Base-by-base conservation (phyloP, 1,139 yeast species). In the Yamadazyma songkhlaensis region DNA sequence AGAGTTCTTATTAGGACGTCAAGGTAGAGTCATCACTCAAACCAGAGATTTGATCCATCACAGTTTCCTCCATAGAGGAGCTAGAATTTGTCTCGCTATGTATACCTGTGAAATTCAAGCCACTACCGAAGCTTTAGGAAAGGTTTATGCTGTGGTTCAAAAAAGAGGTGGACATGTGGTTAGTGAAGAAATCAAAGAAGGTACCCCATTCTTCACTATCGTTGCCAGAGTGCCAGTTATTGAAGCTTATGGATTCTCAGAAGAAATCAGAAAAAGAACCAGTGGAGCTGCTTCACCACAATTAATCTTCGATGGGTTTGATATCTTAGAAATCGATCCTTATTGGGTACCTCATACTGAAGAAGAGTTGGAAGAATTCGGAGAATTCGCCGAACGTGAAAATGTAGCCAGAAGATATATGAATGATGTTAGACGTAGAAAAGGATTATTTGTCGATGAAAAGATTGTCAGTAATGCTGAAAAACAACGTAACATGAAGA, bases 341-440 rank as follows among this genome's bases (percentile, higher is more conserved):
- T 94, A 84, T 71, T 94, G 99, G 99, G 96, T 92, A 9, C 98
- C 99, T n/a, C 87, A 92, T 6, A 94, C 98, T 0, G 97, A 87
- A 51, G 97, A 89, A 58, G 98, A 94, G 57, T 64, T 92, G 35
- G 98, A 92, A 56, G 95, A 89, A 43, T 67, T 87, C 34, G 99
- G 98, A 22, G 96, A 88, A 47, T 76, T 79, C 49, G 96, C 97
- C 0, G 98, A 94, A 52, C 77, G 87, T 51, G 97, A 89, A 52
- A 92, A 92, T 54, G 70, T 89, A 42, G 97, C 97, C 0, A 75
- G 95, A 57, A 71, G 74, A 51, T 92, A 92, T 57, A 85, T 92
- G 84, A 88, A 87, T 45, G 67, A 66, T 25, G 79, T 92, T 32
- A 74, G 99, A 54, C 77, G 81, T 58, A 75, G 95, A 47, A 94